These are phyloP conservation scores for Claviceps sorghi DNA, from an alignment of 2,329 filamentous ascomycete genomes.

Conservation along the genomic window DNA sequence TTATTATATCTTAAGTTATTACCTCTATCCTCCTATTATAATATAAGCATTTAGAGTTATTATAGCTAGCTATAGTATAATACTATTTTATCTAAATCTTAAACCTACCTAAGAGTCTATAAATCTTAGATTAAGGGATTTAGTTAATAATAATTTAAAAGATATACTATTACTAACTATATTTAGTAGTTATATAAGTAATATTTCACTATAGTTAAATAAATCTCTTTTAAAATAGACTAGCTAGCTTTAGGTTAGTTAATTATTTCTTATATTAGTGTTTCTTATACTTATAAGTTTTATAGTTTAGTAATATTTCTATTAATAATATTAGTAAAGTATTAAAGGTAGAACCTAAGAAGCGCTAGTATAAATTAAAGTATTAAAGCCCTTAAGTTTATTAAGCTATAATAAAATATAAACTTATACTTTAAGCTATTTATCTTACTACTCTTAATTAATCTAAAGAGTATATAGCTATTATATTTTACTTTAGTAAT, in stretches of 20 bases:
- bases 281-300: background rate
- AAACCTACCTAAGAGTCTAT: no score
- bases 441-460: background rate
- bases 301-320: background rate
- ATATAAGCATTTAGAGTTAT: no score
- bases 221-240: background rate
- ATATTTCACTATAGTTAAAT: background rate
- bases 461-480: background rate
- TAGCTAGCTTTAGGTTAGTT: background rate
- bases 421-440: background rate
- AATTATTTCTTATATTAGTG: background rate
- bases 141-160: background rate
- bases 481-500: background rate
- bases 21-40: no score
- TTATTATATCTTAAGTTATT: background rate
- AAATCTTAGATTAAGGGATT: background rate
- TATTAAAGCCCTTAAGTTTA: background rate
- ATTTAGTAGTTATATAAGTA: background rate
- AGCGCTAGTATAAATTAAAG: background rate
- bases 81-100: no score
- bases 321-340: background rate
- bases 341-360: background rate
- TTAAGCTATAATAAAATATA: background rate
- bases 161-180: no score
- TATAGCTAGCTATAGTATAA: no score